phyloP scores from a whole-genome alignment of 1,284 basidiomycete genomes.

The Cutaneotrichosporon cavernicola region DNA sequence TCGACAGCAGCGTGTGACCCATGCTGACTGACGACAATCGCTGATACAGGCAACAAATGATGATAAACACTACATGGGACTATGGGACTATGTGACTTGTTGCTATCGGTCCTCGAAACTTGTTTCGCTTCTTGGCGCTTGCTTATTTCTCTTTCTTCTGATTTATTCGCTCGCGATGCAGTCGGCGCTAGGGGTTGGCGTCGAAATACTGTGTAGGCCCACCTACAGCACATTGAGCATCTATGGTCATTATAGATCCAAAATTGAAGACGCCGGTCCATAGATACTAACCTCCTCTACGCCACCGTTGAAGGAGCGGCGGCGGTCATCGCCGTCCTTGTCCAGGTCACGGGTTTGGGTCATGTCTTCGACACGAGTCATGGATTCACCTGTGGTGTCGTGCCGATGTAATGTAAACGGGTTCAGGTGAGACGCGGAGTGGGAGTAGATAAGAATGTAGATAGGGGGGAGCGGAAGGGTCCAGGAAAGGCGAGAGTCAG shows the following conservation, averaged over 20 bases:
- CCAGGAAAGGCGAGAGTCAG: background rate
- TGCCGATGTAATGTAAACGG: background rate
- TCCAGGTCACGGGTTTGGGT: background rate
- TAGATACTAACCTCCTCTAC: background rate
- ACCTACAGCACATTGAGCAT: slow-evolving; percentile 10
- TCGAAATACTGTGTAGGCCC: background rate
- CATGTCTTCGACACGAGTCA: slow-evolving; percentile 14
- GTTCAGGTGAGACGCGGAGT: background rate
- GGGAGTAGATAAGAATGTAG: background rate
- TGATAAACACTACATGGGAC: background rate
- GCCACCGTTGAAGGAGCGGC: background rate
- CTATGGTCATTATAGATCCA: background rate
- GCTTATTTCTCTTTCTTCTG: background rate
- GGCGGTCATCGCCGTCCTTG: slow-evolving; percentile 7
- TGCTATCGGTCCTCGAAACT: background rate
- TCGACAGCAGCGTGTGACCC: background rate
- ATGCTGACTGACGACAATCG: background rate
- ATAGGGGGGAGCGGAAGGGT: background rate
- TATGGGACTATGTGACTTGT: background rate
- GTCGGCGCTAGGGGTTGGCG: slow-evolving; percentile 6
- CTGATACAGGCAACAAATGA: background rate
- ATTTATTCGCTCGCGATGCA: slow-evolving; percentile 1
- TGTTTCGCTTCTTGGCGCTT: background rate
- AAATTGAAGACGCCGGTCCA: background rate
- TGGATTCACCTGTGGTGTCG: slow-evolving; percentile 9